phyloP scores from a whole-genome alignment of 2,329 filamentous ascomycete genomes.

The Stagonosporopsis cucurbitacearum region DNA sequence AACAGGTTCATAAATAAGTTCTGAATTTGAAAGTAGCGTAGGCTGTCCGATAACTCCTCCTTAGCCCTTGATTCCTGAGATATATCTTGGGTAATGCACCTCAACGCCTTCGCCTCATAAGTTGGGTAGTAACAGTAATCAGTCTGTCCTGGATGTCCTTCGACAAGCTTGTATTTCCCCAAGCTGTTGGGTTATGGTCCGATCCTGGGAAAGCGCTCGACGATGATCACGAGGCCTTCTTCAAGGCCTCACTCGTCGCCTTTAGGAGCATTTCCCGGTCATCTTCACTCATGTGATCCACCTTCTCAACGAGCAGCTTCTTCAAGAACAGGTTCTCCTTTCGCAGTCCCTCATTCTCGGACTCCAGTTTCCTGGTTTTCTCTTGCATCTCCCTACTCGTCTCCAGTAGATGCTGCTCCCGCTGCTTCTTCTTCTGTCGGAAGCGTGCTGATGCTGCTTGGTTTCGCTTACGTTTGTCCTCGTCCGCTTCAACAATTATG shows the following conservation, averaged over 20 bases:
- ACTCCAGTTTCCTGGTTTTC: constrained; percentile 76
- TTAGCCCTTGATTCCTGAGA: not conserved
- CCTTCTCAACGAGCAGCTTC: constrained; percentile 47
- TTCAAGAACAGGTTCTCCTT: constrained; percentile 53
- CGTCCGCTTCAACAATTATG: constrained; percentile 65
- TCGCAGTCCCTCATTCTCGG: constrained; percentile 43
- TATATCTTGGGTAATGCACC: not conserved
- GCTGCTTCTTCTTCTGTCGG: constrained; percentile 95
- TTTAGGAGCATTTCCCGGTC: constrained; percentile 39
- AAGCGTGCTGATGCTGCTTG: constrained; percentile 88
- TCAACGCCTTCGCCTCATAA: constrained; percentile 13
- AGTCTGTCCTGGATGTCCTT: not conserved
- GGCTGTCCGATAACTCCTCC: not conserved
- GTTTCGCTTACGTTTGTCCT: constrained; percentile 88
- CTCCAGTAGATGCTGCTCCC: constrained; percentile 74
- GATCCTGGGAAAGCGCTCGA: not conserved
- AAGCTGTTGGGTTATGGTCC: not conserved
- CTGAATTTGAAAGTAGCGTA: constrained; percentile 4
- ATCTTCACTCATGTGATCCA: constrained; percentile 49
- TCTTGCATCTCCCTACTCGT: constrained; percentile 73
- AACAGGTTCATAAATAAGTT: not conserved
- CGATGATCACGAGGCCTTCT: constrained; percentile 10
- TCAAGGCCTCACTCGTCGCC: constrained; percentile 30
- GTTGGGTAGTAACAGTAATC: not conserved
- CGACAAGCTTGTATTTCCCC: not conserved